These are phyloP conservation scores for Coniferiporia weirii DNA, from an alignment of 1,284 basidiomycete genomes.

Conservation along the genomic window DNA sequence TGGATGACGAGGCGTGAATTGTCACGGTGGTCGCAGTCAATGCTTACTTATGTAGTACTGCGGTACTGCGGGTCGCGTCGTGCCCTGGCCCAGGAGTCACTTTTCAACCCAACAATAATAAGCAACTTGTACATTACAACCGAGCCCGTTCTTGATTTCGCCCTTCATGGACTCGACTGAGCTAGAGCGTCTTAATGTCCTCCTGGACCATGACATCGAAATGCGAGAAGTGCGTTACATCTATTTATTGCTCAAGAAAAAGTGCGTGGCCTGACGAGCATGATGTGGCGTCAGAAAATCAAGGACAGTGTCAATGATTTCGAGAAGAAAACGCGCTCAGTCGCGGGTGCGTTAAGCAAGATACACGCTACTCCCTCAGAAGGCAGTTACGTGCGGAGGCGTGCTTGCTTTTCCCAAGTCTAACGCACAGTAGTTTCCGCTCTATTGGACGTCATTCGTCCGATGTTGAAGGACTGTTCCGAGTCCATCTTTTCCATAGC, in stretches of 20 bases:
- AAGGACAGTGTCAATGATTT: constrained; percentile 66
- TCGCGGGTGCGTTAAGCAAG: constrained; percentile 63
- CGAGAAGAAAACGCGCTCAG: constrained; percentile 65
- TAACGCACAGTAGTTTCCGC: constrained; percentile 43
- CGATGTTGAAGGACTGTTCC: constrained; percentile 49
- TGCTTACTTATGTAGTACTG: too few relatives aligned
- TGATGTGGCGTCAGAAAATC: constrained; percentile 52
- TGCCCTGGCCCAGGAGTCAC: background rate
- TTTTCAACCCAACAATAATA: background rate
- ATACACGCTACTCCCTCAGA: constrained; percentile 68
- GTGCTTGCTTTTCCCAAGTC: constrained; percentile 10
- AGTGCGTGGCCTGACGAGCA: background rate
- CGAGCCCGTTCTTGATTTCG: background rate
- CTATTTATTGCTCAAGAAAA: background rate
- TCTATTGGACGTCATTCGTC: constrained; percentile 52
- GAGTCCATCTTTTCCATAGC: constrained; percentile 48
- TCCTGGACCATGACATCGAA: constrained; percentile 48
- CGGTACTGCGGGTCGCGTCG: background rate
- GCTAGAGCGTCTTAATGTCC: constrained; percentile 46
- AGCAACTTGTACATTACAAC: background rate
- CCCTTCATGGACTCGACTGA: constrained; percentile 49
- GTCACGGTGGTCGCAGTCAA: background rate
- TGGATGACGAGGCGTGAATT: background rate
- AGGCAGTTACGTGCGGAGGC: constrained; percentile 40
- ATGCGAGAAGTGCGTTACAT: constrained; percentile 42